phyloP scores from a whole-genome alignment of 129 eudicot genomes.

The Pulicaria dysenterica region DNA sequence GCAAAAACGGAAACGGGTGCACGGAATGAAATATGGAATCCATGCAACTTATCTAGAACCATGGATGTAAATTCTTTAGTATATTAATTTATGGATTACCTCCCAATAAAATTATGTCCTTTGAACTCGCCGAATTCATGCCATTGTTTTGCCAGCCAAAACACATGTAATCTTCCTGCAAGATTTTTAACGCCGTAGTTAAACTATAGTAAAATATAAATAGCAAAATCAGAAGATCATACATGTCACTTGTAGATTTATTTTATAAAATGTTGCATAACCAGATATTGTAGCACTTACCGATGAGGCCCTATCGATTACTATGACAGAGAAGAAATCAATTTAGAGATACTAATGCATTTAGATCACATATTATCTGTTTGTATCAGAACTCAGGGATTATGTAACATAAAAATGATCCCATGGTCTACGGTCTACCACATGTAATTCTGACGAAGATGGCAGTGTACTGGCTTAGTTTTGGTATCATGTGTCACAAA shows the following conservation, averaged over 20 bases:
- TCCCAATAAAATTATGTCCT: conserved; percentile 64
- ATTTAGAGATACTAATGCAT: no score
- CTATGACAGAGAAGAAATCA: no score
- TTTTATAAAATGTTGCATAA: no score
- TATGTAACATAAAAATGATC: no score
- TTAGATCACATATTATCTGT: no score
- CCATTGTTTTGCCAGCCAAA: conserved; percentile 89
- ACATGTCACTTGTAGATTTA: neutral
- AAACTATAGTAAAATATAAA: neutral
- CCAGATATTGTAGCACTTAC: no score
- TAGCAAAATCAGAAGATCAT: conserved; percentile 9
- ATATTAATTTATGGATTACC: conserved; percentile 38
- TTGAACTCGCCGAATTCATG: conserved; percentile 39
- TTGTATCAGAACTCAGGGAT: no score
- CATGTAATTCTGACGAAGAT: no score
- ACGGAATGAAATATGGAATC: neutral
- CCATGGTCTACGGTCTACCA: no score
- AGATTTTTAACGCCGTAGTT: neutral
- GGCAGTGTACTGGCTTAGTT: neutral
- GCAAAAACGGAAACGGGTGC: conserved; percentile 27
- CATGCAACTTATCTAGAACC: conserved; percentile 18
- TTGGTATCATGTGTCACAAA: conserved; percentile 7
- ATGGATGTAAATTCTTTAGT: neutral
- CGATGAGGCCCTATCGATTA: no score
- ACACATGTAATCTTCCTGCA: conserved; percentile 67